Base-by-base conservation (phyloP, 805 yeast species). In the Kazachstania viticola region DNA sequence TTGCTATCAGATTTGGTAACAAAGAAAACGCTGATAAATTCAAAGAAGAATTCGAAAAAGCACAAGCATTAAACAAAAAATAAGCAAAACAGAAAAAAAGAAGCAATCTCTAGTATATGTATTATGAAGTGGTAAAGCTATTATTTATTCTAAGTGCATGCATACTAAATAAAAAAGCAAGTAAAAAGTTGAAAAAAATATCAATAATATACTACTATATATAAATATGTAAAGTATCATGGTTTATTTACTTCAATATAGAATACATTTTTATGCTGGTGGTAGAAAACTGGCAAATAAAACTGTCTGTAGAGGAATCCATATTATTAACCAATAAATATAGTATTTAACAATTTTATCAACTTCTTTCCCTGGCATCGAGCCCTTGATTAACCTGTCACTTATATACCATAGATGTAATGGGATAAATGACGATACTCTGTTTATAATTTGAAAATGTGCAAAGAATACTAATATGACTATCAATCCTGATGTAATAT, bases 1-100 rank as follows among this genome's bases (percentile, higher is more conserved):
- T 91, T 61, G 98, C 98, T 40, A 87, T 91, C 47, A 79, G 98
- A 62, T 91, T 91, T 53, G 91, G 88, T 45, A 73, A 68, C 64
- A 80, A 81, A 63, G 93, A 81, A 62, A 80, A 85, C 53, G 98
- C 98, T 49, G 94, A 88, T 51, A 74, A 80, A 55, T 91, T 91
- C 71, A 91, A 91, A 67, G 88, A 79, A 58, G 77, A 77, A 60
- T 91, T 91, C 51, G 93, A 77, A 61, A 69, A 71, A 52, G 94
- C 95, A 42, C 85, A 82, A 66, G 67, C 67, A 42, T 46, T 61
- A 32, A 80, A 81, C 68, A 72, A 75, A 62, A 56, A 58, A 21
- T 31, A 25, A 31, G 17, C 23, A n/a, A n/a, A n/a, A n/a, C n/a
- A n/a, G n/a, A n/a, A n/a, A n/a, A n/a, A 16, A 18, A 14, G 14